Percentiles rank a stretch among this genome's conserved stretches.
These are phyloP conservation scores for Leccinum boreale DNA, from an alignment of 768 basidiomycete species.

Conservation along the genomic window DNA sequence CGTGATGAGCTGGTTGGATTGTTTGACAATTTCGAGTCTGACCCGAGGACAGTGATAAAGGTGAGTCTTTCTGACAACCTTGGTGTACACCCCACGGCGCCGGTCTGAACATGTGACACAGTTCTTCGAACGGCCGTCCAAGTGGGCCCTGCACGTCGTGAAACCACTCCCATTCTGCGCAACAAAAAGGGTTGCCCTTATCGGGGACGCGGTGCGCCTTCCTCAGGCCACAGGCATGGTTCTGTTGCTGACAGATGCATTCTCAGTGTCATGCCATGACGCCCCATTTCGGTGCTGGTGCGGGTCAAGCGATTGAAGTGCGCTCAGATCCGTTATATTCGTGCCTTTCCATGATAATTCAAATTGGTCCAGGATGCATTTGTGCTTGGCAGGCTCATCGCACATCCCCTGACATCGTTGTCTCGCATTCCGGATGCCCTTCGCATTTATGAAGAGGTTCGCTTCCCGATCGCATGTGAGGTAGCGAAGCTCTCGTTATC, in stretches of 20 bases:
- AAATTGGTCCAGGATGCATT: conserved; percentile 13
- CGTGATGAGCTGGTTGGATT: conserved; percentile 30
- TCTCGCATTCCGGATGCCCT: conserved; percentile 1
- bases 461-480: conserved; percentile 11
- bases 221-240: neutral
- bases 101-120: conserved; percentile 3
- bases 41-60: conserved; percentile 27
- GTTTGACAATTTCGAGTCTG: conserved; percentile 37
- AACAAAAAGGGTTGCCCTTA: conserved; percentile 34
- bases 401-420: conserved; percentile 16
- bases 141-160: conserved; percentile 45
- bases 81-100: neutral
- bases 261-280: conserved; percentile 23
- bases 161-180: conserved; percentile 39
- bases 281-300: conserved; percentile 24
- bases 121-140: conserved; percentile 36
- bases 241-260: neutral
- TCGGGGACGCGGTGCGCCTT: conserved; percentile 39
- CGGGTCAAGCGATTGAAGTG: conserved; percentile 27
- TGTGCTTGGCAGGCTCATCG: conserved; percentile 22
- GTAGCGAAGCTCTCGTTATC: conserved; percentile 16
- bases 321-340: neutral
- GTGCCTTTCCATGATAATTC: neutral
- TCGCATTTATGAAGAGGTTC: conserved; percentile 9
- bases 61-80: conserved; percentile 8